Base-by-base conservation (phyloP, 768 basidiomycete genomes). In the Amanita molliuscula region DNA sequence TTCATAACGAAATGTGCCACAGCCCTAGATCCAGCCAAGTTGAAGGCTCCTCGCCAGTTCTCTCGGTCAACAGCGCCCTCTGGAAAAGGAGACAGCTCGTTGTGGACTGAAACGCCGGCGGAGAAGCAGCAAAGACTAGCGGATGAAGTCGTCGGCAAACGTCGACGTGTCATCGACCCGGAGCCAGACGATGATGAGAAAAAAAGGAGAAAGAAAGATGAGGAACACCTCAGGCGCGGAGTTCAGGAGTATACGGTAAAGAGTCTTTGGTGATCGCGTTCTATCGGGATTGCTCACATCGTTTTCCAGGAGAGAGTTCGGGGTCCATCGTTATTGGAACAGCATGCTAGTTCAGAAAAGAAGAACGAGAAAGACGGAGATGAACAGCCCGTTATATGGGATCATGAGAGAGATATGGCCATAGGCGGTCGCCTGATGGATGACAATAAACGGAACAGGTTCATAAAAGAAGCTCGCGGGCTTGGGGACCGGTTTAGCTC, bases 51-150 rank as follows among this genome's bases (percentile, higher is more conserved):
- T 2, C 81, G 90, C 18, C 84, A 89, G 61, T 94, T 94, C 65
- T 79, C 84, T n/a, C 72, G 76, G 47, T 67, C 78, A 20, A 55
- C 66, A n/a, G 71, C 79, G 11, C 57, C 63, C 2, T 62, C 68
- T 10, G 66, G 70, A 1, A 64, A 71, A 38, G 65, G 66, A 6
- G 86, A 87, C 56, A 75, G 67, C 48, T 82, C 82, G 2, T 73
- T 95, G 10, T 99, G 96, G 96, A 99, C 96, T 0, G 96, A 99
- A 70, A 97, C 96, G 0, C 96, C 96, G 0, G 84, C 84, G 0
- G 91, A 98, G 61, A 77, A 85, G 13, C 91, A 90, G 61, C 84
- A 95, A 59, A 78, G 96, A 1, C 70, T 97, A n/a, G 82, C 82
- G 1, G 95, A 98, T 61, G 95, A 99, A 64, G 84, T 96, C 1